Evolutionary conservation across 2,329 filamentous ascomycete species (phyloP), one percentile per base, ranked within the genome.

Genomic region (Cryphonectria carpinicola): DNA sequence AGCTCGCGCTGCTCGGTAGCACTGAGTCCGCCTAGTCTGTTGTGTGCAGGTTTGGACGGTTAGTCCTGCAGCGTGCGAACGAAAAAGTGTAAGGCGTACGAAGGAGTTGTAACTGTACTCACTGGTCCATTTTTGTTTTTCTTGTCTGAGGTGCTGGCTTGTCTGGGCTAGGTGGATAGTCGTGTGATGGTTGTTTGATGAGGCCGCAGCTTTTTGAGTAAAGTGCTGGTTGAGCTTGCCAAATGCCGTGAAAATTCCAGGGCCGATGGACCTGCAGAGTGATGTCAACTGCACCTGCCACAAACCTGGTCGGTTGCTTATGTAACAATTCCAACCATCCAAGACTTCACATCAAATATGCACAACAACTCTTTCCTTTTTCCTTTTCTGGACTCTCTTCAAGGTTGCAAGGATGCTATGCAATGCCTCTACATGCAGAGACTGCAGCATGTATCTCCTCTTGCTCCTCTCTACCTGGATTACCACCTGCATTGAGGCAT

Each of bases 1-100:
- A 99, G 92, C 87, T 96, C 93, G 84, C 93, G 93, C 86, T 97
- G 93, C 87, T 98, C 95, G 78, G 89, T 82, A 78, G 87, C 81
- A 76, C 89, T 93, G 80, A 97, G 92, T 81, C 86, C 67, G 64
- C 72, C 71, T 43, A 73, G 58, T 67, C 71, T 73, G 72, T 63
- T 68, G 41, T n/a, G 22, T 5, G 54, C 10, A 35, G 19, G 43
- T 54, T 4, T n/a, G 19, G n/a, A 11, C 54, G 69, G 66, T 72
- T 39, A 72, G 71, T 37, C 25, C 17, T 52, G 37, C 65, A 13
- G 25, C 11, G 7, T 65, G 43, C 17, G 28, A 2, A 14, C 10
- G 43, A 39, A 13, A 32, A 32, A 43, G 28, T 19, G 63, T 19
- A 28, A 58, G 25, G 54, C 25, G 5, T 56, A 5, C 3, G n/a